Percentiles rank a stretch among this genome's conserved stretches.
Evolutionary conservation across 2,329 filamentous ascomycete genomes (phyloP).

Genomic region (Fusarium proliferatum): DNA sequence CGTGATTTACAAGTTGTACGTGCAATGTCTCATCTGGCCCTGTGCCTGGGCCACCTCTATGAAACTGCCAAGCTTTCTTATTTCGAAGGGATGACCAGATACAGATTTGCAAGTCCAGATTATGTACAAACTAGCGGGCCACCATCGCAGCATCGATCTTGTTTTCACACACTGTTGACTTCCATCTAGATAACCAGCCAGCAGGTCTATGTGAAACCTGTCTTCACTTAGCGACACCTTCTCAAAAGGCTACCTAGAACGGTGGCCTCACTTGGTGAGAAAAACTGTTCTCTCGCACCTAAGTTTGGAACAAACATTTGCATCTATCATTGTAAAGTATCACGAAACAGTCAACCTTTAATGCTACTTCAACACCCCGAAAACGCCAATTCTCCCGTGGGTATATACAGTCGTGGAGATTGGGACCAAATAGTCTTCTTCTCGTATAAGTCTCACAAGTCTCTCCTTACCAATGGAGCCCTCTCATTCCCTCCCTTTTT

Average conservation of each 20-base stretch:
- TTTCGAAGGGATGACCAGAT: background rate
- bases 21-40: background rate
- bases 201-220: background rate
- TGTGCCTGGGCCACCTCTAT: background rate
- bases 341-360: conserved; percentile 16
- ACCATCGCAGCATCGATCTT: background rate
- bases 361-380: conserved; percentile 3
- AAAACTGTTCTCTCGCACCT: background rate
- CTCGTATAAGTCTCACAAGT: conserved; percentile 10
- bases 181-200: background rate
- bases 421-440: conserved; percentile 8
- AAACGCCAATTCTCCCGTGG: conserved; percentile 42
- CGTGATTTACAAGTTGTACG: background rate
- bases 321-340: background rate
- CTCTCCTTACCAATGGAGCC: background rate
- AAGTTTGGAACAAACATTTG: background rate
- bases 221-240: background rate
- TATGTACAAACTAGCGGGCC: background rate
- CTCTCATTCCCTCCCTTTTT: background rate
- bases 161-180: background rate
- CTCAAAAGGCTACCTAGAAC: background rate
- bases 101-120: background rate
- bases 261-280: too few relatives aligned
- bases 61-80: background rate
- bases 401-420: conserved; percentile 43